Evolutionary conservation across 2,329 filamentous ascomycete genomes (phyloP), one percentile per base, ranked within the genome.

Genomic region (Trichoderma atrobrunneum): DNA sequence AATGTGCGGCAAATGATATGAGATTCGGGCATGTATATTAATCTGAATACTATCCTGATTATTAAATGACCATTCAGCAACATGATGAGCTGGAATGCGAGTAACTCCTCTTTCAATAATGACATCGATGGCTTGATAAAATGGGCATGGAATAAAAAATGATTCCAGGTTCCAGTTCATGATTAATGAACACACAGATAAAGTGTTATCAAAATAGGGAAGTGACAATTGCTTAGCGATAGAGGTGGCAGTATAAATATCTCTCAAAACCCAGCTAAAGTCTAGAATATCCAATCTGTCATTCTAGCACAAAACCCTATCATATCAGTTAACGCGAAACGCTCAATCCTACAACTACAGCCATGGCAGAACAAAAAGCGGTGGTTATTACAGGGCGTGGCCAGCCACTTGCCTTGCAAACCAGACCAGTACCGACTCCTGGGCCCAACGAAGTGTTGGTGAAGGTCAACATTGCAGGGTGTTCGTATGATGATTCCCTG

Each of bases 341-440:
- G 18, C n/a, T 1, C 43, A 51, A 51, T 3, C 1, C 10, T 11
- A 51, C n/a, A 51, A 32, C 28, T 32, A 18, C 6, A 36, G 24
- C 48, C 34, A 66, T 66, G 63, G 48, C 63, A 4, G 48, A 66
- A 39, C 63, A 66, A 56, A 66, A 66, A 28, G 48, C 63, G 21
- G 14, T 66, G 7, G 14, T 66, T 2, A 21, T 66, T 28, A 56
- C 30, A 16, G 48, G 28, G 1, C 43, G 28, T 28, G 48, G 48
- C 3, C 21, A 66, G 10, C 30, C 7, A 26, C 18, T 66, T 39
- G 63, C 24, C 14, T 16, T 56, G 3, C 30, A 48, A 26, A 66
- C 48, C 2, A 56, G 63, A 39, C 63, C 30, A 11, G 26, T 66
- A 28, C 63, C 63, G 16, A 57, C 63, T 36, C 63, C 63, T 28